phyloP scores from a whole-genome alignment of 2,329 filamentous ascomycete species.

The Cryphonectria parasitica region DNA sequence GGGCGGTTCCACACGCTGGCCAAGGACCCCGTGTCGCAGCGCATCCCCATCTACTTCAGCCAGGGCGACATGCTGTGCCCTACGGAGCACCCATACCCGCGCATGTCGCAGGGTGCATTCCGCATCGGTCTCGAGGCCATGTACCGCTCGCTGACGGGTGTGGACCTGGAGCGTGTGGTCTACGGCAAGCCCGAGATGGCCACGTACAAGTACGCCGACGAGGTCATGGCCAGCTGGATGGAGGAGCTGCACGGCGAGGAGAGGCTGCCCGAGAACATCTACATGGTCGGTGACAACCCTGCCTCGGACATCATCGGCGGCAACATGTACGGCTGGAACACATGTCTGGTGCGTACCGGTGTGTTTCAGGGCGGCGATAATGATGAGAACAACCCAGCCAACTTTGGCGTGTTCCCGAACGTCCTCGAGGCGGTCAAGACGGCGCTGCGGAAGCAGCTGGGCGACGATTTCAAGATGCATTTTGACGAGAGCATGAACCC shows the following conservation, averaged over 20 bases:
- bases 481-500: slow-evolving; percentile 75
- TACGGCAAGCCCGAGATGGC: slow-evolving; percentile 76
- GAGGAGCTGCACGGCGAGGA: slow-evolving; percentile 75
- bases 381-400: slow-evolving; percentile 76
- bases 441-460: slow-evolving; percentile 70
- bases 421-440: slow-evolving; percentile 72
- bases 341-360: slow-evolving; percentile 75
- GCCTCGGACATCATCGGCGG: slow-evolving; percentile 75
- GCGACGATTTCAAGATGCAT: slow-evolving; percentile 74
- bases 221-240: slow-evolving; percentile 76
- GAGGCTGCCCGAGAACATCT: slow-evolving; percentile 69
- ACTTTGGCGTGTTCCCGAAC: slow-evolving; percentile 75
- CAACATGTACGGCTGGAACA: slow-evolving; percentile 84
- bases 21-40: slow-evolving; percentile 66
- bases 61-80: slow-evolving; percentile 59
- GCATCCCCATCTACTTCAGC: slow-evolving; percentile 73
- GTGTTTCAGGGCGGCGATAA: slow-evolving; percentile 79
- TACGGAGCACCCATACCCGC: slow-evolving; percentile 66
- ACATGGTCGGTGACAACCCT: slow-evolving; percentile 79
- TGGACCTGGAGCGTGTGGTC: slow-evolving; percentile 74
- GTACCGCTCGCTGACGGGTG: slow-evolving; percentile 71
- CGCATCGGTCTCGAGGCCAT: slow-evolving; percentile 74
- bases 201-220: slow-evolving; percentile 80
- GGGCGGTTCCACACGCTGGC: slow-evolving; percentile 68
- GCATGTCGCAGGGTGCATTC: slow-evolving; percentile 77